Percentiles rank a stretch among this genome's conserved stretches.
Evolutionary conservation across 1,284 basidiomycete species (phyloP).

Genomic region (Boletellus deceptivus): DNA sequence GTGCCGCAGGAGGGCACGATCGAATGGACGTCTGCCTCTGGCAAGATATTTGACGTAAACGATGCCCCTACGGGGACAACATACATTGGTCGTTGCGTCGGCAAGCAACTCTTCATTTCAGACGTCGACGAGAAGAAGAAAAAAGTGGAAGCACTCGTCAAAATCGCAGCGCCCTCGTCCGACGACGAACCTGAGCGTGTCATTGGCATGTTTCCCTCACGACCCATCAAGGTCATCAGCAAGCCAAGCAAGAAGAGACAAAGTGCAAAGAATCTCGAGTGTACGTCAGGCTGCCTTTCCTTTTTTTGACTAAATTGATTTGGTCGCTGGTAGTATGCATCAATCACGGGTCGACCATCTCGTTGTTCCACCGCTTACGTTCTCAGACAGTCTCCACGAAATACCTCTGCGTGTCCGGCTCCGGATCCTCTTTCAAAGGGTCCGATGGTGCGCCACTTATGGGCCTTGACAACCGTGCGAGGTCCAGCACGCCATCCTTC

Average conservation of each 20-base stretch:
- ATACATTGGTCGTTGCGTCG: slow-evolving; percentile 84
- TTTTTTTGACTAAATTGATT: slow-evolving; percentile 16
- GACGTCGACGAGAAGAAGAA: slow-evolving; percentile 90
- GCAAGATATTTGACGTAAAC: slow-evolving; percentile 78
- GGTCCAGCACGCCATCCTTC: slow-evolving; percentile 76
- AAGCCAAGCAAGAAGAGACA: slow-evolving; percentile 97
- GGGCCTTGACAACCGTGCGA: slow-evolving; percentile 73
- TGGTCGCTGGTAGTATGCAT: slow-evolving; percentile 71
- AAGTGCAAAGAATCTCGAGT: slow-evolving; percentile 87
- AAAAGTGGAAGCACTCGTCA: slow-evolving; percentile 87
- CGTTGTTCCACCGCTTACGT: slow-evolving; percentile 90
- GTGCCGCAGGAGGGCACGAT: slow-evolving; percentile 78
- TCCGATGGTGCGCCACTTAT: slow-evolving; percentile 85
- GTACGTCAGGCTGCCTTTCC: slow-evolving; percentile 51
- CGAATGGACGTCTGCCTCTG: slow-evolving; percentile 81
- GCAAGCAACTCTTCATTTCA: slow-evolving; percentile 88
- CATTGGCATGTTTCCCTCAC: slow-evolving; percentile 84
- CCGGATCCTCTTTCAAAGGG: slow-evolving; percentile 85
- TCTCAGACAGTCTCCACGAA: slow-evolving; percentile 95
- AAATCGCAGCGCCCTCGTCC: slow-evolving; percentile 79
- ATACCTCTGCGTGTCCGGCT: slow-evolving; percentile 91
- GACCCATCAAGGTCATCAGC: slow-evolving; percentile 95
- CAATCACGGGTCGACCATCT: slow-evolving; percentile 93
- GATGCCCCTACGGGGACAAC: slow-evolving; percentile 79
- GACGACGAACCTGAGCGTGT: slow-evolving; percentile 77